Evolutionary conservation across 257 asterid genomes (phyloP), one percentile per base, ranked within the genome.

Genomic region (Solanum tarapatanum): DNA sequence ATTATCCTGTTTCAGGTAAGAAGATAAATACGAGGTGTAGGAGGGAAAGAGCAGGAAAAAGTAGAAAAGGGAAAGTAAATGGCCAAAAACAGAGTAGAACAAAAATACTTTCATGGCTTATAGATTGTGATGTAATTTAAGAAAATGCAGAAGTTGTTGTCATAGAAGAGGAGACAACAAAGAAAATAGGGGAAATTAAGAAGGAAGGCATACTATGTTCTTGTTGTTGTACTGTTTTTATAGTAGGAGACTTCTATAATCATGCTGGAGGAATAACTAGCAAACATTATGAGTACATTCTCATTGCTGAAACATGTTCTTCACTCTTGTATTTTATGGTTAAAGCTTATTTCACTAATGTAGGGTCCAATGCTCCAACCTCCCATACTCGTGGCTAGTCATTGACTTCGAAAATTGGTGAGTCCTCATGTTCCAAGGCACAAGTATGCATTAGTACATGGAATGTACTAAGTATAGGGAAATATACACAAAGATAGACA

Each of bases 141-240:
- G 92, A 92, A 89, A 75, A 88, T 66, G 87, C 60, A 41, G 28
- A 80, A 30, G 89, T 91, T 24, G 83, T 86, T 36, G 72, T 24
- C 23, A 48, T n/a, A 30, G 87, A 88, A 32, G 76, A 75, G 8
- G 69, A 69, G 45, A 86, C 16, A 58, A 33, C 26, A 33, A 82
- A 86, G 28, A 91, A 84, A 14, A 74, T n/a, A 73, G 96, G 95
- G 7, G 75, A 4, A 36, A 87, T 93, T 4, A 91, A 24, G 72
- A 92, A 92, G 79, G 90, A 84, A 0, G 94, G 96, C 41, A 90
- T 93, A 45, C 64, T 89, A 2, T 94, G 96, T 87, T 23, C 35
- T 3, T 94, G 95, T 83, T 94, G 94, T 24, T 33, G 64, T 30
- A 39, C 73, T 19, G 26, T 89, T 2, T 88, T 91, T 33, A 88